Conservation (phyloP, 164 flowering plant genomes). For the Nelumbo lutea region DNA sequence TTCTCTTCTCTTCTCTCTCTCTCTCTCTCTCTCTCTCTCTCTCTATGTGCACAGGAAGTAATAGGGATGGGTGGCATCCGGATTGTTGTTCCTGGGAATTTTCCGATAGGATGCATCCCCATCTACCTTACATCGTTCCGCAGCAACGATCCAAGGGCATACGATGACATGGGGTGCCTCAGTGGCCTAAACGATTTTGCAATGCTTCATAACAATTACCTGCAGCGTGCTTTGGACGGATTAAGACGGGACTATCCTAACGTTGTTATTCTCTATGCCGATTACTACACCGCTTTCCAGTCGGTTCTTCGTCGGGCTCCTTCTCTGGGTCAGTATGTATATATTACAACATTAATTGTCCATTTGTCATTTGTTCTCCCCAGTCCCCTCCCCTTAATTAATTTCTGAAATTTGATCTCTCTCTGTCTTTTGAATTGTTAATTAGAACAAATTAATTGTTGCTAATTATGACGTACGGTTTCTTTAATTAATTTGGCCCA, state of each 20-base stretch:
- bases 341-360: too few relatives aligned
- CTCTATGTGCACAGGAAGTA: not conserved
- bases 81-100: slow-evolving; percentile 4
- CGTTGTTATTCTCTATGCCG: slow-evolving; percentile 17
- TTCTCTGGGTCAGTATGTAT: not conserved
- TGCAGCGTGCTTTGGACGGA: too few relatives aligned
- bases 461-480: too few relatives aligned
- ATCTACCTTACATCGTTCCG: slow-evolving; percentile 1
- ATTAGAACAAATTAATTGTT: too few relatives aligned
- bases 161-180: slow-evolving; percentile 18
- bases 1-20: too few relatives aligned
- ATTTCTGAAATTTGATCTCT: too few relatives aligned
- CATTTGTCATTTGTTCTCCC: too few relatives aligned
- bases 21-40: not conserved
- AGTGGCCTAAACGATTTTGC: slow-evolving; percentile 12
- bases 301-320: not conserved
- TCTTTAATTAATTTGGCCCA: too few relatives aligned
- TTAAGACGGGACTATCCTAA: slow-evolving; percentile 16
- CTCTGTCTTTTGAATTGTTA: too few relatives aligned
- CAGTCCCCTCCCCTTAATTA: too few relatives aligned
- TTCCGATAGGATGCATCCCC: slow-evolving; percentile 7
- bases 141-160: slow-evolving; percentile 4
- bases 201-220: slow-evolving; percentile 11
- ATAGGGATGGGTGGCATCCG: not conserved
- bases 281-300: slow-evolving; percentile 8